Evolutionary conservation across 2,329 filamentous ascomycete genomes (phyloP), one percentile per base, ranked within the genome.

Genomic region (Pseudogymnoascus sp.): DNA sequence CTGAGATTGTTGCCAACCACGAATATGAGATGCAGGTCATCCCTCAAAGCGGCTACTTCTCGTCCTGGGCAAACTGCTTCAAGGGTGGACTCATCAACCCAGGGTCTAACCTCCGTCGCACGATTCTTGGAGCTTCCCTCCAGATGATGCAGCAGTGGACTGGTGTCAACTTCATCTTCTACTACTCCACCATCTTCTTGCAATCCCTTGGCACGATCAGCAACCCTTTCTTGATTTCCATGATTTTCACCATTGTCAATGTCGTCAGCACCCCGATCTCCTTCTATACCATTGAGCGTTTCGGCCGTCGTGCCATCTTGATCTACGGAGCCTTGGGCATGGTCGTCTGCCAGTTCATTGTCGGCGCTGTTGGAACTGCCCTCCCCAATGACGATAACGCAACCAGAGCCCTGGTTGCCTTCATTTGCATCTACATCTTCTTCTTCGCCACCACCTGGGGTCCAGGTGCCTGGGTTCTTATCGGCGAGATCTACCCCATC

Each of bases 91-190:
- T 91, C 67, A 78, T 70, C 66, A 81, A 82, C 64, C 79, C 81
- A 66, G 87, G 86, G 68, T 86, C 85, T 66, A 91, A 86, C 80
- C 73, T 90, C 63, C 87, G 88, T 71, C 84, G 86, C 68, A 88
- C 87, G 26, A 85, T 90, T 64, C 80, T 91, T 50, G 88, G 88
- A 70, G 88, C 85, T 50, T 87, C 86, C 26, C 80, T 90, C 35
- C 88, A 91, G 80, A 90, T 90, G 88, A 90, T 90, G 87, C 88
- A 90, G 77, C 88, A 90, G 77, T 84, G 81, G 80, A 73, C 65
- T 31, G 90, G 91, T 80, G 89, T 96, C 78, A 96, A 96, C 83
- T 96, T 93, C 78, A 90, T 95, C 81, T 95, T 93, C 81, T 90
- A 91, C 79, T 91, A 88, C 79, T 91, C 89, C 35, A 92, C 90